phyloP scores from a whole-genome alignment of 768 basidiomycete species.

The Trametes coccinea region DNA sequence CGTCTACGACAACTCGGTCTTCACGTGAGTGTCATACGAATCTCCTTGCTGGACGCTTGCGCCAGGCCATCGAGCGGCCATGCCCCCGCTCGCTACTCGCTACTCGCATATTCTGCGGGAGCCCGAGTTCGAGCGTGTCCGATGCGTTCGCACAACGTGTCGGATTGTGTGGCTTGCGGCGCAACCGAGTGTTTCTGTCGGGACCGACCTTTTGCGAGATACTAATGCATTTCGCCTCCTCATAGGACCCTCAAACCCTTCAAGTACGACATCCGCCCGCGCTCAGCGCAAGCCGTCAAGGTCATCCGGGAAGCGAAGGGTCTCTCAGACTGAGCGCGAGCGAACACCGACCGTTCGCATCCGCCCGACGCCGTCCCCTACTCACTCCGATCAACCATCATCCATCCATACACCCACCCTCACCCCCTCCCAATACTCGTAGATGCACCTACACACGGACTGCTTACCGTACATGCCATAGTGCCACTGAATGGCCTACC shows the following conservation, averaged over 20 bases:
- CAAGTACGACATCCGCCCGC: conserved; percentile 50
- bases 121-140: no score
- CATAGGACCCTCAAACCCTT: conserved; percentile 52
- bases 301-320: conserved; percentile 22
- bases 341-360: neutral
- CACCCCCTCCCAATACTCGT: neutral
- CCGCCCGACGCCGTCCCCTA: neutral
- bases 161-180: no score
- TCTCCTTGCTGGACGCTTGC: no score
- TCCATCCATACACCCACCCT: neutral
- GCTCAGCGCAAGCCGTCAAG: conserved; percentile 39
- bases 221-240: neutral
- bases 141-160: no score
- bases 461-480: neutral
- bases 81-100: no score
- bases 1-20: conserved; percentile 61
- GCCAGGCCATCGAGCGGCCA: no score
- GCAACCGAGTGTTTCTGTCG: no score
- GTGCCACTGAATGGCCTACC: conserved; percentile 1
- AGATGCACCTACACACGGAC: no score
- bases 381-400: neutral
- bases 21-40: conserved; percentile 45
- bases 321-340: conserved; percentile 9
- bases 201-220: no score
- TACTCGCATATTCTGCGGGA: no score